These are phyloP conservation scores for Backusella parvicylindrica DNA, from an alignment of 192 early-diverging fungal species.

Conservation along the genomic window DNA sequence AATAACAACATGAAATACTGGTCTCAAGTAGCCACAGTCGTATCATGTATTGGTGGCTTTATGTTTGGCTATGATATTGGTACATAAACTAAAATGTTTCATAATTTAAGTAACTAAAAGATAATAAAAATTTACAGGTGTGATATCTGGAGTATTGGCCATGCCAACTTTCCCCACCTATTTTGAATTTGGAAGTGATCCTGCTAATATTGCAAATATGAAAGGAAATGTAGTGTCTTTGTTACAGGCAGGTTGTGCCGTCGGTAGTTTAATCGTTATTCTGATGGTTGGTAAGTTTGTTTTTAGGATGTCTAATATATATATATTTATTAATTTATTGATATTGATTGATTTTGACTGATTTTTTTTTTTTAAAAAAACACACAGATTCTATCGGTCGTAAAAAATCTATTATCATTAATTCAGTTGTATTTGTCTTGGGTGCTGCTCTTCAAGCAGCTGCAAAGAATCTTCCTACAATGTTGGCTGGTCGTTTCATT, in stretches of 20 bases:
- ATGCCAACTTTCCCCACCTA: slow-evolving; percentile 41
- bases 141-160: slow-evolving; percentile 60
- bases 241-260: slow-evolving; percentile 33
- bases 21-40: slow-evolving; percentile 32
- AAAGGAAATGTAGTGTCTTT: slow-evolving; percentile 31
- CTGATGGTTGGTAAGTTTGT: slow-evolving; percentile 30
- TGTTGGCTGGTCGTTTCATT: slow-evolving; percentile 67
- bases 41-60: slow-evolving; percentile 58
- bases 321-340: slow-evolving; percentile 2
- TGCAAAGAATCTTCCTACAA: slow-evolving; percentile 42
- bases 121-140: slow-evolving; percentile 9
- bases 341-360: background rate
- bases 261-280: slow-evolving; percentile 38
- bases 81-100: background rate
- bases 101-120: background rate
- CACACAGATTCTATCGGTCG: slow-evolving; percentile 52
- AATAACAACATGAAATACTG: slow-evolving; percentile 12
- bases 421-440: slow-evolving; percentile 53
- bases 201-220: slow-evolving; percentile 3
- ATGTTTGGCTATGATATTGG: slow-evolving; percentile 41
- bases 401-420: slow-evolving; percentile 53
- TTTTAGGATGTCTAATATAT: background rate
- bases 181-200: slow-evolving; percentile 30
- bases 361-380: background rate
- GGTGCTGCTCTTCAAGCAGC: slow-evolving; percentile 66